A percentile compares a stretch with the other conserved stretches of the same genome.
phyloP scores from a whole-genome alignment of 2,329 filamentous ascomycete species.

The Didymellaceae sp. region DNA sequence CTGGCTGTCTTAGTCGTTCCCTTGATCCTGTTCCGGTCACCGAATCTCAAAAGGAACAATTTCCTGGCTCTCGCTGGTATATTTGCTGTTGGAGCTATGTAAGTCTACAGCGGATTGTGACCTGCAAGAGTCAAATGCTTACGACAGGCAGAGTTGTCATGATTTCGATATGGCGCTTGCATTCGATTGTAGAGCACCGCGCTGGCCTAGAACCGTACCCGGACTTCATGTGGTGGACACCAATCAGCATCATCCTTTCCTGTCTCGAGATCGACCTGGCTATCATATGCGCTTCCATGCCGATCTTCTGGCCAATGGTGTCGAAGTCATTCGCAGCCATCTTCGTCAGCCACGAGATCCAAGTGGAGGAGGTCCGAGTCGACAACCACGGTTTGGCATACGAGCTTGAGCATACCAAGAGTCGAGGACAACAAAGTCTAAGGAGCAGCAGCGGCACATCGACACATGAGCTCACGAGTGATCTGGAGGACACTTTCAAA shows the following conservation, averaged over 20 bases:
- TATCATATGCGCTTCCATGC: conserved; percentile 45
- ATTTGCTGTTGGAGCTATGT: conserved; percentile 43
- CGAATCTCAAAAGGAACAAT: conserved; percentile 37
- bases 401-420: conserved; percentile 35
- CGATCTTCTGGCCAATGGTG: conserved; percentile 47
- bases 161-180: conserved; percentile 41
- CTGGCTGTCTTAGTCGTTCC: conserved; percentile 41
- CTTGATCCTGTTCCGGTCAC: conserved; percentile 37
- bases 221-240: conserved; percentile 43
- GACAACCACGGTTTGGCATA: conserved; percentile 35
- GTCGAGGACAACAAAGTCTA: conserved; percentile 21
- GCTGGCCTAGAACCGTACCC: conserved; percentile 42
- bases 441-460: conserved; percentile 34
- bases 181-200: conserved; percentile 32
- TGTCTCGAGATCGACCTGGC: conserved; percentile 44
- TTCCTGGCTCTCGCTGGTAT: conserved; percentile 40
- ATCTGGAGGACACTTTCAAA: conserved; percentile 18
- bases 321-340: conserved; percentile 36
- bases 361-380: conserved; percentile 38
- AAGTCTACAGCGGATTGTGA: background rate
- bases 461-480: conserved; percentile 27
- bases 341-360: conserved; percentile 44
- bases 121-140: conserved; percentile 6
- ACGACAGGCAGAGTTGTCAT: conserved; percentile 35
- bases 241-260: conserved; percentile 36